Conservation (phyloP, 352 stramenopile species). For the Pythium aquatile region DNA sequence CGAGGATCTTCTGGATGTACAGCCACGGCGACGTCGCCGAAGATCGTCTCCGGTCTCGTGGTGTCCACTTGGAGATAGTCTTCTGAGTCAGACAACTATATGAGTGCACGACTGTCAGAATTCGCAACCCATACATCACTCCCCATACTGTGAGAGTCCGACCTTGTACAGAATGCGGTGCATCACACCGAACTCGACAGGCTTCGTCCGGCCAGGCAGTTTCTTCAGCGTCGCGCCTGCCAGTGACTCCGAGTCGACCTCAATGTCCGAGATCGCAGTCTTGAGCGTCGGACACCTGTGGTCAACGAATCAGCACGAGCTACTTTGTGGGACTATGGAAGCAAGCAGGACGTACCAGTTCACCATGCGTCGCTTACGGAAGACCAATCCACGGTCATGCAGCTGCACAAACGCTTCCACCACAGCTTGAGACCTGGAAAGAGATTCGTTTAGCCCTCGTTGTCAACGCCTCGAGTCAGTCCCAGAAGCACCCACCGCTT, state of each 20-base stretch:
- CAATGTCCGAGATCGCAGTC: slow-evolving; percentile 94
- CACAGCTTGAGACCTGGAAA: slow-evolving; percentile 45
- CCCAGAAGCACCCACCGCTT: slow-evolving; percentile 80
- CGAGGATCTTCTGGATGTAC: slow-evolving; percentile 95
- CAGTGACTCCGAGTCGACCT: slow-evolving; percentile 98
- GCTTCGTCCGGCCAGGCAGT: slow-evolving; percentile 64
- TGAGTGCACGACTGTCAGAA: neutral
- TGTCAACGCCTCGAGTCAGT: slow-evolving; percentile 45
- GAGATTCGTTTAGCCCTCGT: neutral
- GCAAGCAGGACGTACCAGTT: slow-evolving; percentile 92
- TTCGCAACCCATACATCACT: neutral
- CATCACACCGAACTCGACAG: slow-evolving; percentile 86
- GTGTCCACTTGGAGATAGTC: slow-evolving; percentile 94
- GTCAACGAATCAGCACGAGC: neutral
- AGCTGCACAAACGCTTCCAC: slow-evolving; percentile 83
- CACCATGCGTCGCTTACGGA: slow-evolving; percentile 94
- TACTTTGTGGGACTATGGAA: no score
- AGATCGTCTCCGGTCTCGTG: slow-evolving; percentile 98
- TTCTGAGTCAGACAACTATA: slow-evolving; percentile 47
- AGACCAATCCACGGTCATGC: slow-evolving; percentile 97
- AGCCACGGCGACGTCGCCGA: slow-evolving; percentile 97
- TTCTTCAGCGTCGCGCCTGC: slow-evolving; percentile 79
- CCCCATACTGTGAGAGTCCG: neutral
- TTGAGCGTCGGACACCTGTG: slow-evolving; percentile 90
- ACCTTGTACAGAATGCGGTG: slow-evolving; percentile 77